Evolutionary conservation across 2,329 filamentous ascomycete genomes (phyloP), one percentile per base, ranked within the genome.

Genomic region (Colletotrichum salicis): DNA sequence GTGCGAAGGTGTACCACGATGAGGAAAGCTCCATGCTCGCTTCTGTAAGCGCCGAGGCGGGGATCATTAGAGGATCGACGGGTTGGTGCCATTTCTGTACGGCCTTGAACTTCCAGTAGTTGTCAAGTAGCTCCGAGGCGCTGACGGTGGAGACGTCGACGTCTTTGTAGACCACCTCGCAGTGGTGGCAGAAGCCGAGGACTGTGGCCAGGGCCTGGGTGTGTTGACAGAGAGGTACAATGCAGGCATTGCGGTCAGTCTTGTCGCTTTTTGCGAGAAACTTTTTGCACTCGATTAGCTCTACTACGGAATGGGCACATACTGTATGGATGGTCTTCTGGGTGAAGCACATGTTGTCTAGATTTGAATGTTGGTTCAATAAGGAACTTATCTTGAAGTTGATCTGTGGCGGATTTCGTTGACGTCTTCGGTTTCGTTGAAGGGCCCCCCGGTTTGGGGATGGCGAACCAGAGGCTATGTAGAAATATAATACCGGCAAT

Each of bases 31-130:
- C 13, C 51, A 27, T 66, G 27, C 13, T 41, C n/a, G 56, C 19
- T 37, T 37, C n/a, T 13, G 11, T 7, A 35, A 52, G 45, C 19
- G 27, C 61, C 12, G n/a, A 11, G 12, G 31, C 22, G 33, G 71
- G 67, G 2, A 73, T 45, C 19, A 19, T 27, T 4, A 22, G 5
- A 5, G 67, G 24, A 1, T 66, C 54, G 10, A 64, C 67, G 1
- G 59, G 33, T 5, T n/a, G 22, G 59, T 48, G 19, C 71, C 51
- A 59, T 15, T 37, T 41, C 10, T 60, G 41, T 7, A 15, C 22
- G n/a, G 51, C 41, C 33, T 73, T 73, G 67, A 67, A 73, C 4
- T 48, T 29, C 71, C 71, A 73, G 37, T 64, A 73, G 13, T 64
- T 67, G 10, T 29, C 33, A n/a, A 71, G 13, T 4, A 71, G 31